Conservation (phyloP, 768 basidiomycete genomes). For the Collybia sp. region DNA sequence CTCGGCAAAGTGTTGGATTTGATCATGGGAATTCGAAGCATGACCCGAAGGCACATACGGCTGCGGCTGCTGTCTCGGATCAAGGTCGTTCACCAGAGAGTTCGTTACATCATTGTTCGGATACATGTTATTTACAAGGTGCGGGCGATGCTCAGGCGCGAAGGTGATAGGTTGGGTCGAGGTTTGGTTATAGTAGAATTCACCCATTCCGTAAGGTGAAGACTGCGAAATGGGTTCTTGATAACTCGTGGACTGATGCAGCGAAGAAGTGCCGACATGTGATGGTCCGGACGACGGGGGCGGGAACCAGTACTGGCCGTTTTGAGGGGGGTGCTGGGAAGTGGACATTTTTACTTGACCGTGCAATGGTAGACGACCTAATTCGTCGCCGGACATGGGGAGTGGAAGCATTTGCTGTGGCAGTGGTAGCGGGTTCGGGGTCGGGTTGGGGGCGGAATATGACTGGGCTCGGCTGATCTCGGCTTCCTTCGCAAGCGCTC, state of each 20-base stretch:
- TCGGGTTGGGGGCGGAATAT: neutral
- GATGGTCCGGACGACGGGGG: neutral
- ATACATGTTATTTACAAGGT: neutral
- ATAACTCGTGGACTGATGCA: neutral
- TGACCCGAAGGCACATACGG: neutral
- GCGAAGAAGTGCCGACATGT: neutral
- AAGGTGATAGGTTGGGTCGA: neutral
- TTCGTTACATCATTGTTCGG: neutral
- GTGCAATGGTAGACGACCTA: slow-evolving; percentile 47
- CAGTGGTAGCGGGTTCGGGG: neutral
- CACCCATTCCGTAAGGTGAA: neutral
- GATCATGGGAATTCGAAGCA: slow-evolving; percentile 7
- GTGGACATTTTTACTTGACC: slow-evolving; percentile 21
- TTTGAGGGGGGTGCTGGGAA: slow-evolving; percentile 1
- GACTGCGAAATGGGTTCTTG: neutral
- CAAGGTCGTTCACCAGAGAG: neutral
- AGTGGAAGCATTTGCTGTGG: slow-evolving; percentile 23
- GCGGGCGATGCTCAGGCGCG: neutral
- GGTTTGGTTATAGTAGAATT: neutral
- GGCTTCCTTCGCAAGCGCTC: slow-evolving; percentile 16
- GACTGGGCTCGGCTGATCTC: neutral
- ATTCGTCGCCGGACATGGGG: slow-evolving; percentile 59
- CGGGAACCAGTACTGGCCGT: slow-evolving; percentile 4
- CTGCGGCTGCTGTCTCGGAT: neutral
- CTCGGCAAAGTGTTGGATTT: slow-evolving; percentile 23